Conservation (phyloP, 1,139 yeast species). For the Yamadazyma taylorii region DNA sequence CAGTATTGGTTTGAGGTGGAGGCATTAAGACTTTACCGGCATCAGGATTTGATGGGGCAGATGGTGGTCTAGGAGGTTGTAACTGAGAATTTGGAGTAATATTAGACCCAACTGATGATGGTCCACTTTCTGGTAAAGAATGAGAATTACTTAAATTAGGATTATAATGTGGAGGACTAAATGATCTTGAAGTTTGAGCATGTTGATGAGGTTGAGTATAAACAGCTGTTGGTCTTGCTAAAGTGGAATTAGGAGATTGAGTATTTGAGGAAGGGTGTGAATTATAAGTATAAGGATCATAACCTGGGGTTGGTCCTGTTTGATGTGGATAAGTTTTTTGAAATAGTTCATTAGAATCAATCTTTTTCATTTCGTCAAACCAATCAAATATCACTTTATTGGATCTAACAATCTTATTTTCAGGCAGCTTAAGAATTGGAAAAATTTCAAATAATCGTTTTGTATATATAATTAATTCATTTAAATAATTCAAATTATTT, state of each 20-base stretch:
- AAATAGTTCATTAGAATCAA: conserved; percentile 2
- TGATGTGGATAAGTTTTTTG: too few relatives aligned
- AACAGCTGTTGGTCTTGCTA: background rate
- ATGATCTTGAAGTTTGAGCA: background rate
- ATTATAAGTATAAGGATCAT: background rate
- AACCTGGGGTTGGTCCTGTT: too few relatives aligned
- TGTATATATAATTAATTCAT: conserved; percentile 15
- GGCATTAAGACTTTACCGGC: conserved; percentile 3
- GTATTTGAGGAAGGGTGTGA: background rate
- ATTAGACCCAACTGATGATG: background rate
- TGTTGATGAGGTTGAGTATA: background rate
- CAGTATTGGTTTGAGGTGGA: conserved; percentile 3
- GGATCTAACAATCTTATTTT: conserved; percentile 10
- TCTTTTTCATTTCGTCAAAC: conserved; percentile 14
- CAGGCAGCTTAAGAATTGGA: conserved; percentile 6
- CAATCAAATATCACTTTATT: conserved; percentile 17
- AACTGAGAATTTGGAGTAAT: too few relatives aligned
- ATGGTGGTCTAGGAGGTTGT: conserved; percentile 5
- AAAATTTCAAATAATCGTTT: conserved; percentile 11
- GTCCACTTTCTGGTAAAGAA: conserved; percentile 1
- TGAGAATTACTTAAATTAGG: background rate
- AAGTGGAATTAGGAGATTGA: background rate
- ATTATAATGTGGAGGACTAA: conserved; percentile 1
- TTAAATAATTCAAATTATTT: conserved; percentile 14
- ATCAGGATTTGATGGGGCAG: conserved; percentile 4